Percentiles rank a stretch among this genome's conserved stretches.
Evolutionary conservation across 2,329 filamentous ascomycete genomes (phyloP).

Genomic region (Fusarium sp.): DNA sequence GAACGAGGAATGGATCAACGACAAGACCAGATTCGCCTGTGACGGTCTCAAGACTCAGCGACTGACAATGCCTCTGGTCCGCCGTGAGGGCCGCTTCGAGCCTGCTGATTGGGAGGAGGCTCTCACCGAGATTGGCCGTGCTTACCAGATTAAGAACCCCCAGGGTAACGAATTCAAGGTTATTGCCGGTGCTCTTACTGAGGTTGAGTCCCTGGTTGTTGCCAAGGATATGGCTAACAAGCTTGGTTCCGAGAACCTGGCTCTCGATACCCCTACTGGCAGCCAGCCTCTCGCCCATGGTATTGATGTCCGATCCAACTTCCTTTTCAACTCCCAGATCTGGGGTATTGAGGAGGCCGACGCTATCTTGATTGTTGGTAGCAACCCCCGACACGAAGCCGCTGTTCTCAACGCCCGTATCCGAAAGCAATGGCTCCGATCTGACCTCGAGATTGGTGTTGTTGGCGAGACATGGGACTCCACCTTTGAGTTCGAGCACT

Average conservation of each 20-base stretch:
- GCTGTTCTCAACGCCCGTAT: constrained; percentile 96
- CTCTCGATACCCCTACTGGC: constrained; percentile 89
- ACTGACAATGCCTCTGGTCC: constrained; percentile 90
- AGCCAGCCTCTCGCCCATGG: constrained; percentile 89
- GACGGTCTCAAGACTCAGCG: constrained; percentile 97
- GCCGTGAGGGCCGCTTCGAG: constrained; percentile 89
- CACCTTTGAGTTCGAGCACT: constrained; percentile 94
- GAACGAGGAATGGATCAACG: constrained; percentile 99
- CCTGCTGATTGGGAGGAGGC: constrained; percentile 97
- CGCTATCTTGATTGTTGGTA: constrained; percentile 90
- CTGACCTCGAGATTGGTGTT: constrained; percentile 91
- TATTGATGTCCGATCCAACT: constrained; percentile 93
- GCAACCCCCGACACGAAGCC: constrained; percentile 95
- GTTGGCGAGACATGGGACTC: constrained; percentile 93
- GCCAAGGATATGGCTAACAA: constrained; percentile 98
- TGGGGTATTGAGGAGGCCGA: constrained; percentile 95
- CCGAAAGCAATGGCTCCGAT: constrained; percentile 96
- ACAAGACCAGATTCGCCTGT: constrained; percentile 96
- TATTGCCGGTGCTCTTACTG: constrained; percentile 89
- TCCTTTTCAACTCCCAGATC: constrained; percentile 96
- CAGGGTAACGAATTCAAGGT: constrained; percentile 96
- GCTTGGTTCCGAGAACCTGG: constrained; percentile 95
- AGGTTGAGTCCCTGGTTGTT: constrained; percentile 93
- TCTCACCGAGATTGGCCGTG: constrained; percentile 85
- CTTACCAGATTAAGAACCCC: constrained; percentile 82